Conservation (phyloP, 352 stramenopile species). For the Globisporangium cylindrosporum region DNA sequence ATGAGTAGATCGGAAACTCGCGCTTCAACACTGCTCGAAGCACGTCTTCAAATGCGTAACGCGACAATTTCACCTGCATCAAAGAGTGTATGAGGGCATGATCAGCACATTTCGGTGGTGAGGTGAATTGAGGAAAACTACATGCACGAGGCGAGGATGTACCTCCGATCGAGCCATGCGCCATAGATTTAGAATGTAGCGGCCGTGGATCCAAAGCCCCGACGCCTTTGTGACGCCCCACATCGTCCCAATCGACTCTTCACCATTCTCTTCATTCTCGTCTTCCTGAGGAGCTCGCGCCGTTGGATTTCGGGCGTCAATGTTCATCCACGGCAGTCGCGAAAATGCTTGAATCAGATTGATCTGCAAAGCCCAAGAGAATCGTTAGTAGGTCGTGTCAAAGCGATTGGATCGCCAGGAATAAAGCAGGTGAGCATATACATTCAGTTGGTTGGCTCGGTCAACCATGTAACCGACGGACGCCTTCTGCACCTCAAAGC, state of each 20-base stretch:
- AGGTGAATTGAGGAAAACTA: background rate
- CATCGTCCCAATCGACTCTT: slow-evolving; percentile 57
- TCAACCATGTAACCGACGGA: slow-evolving; percentile 80
- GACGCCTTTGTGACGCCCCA: slow-evolving; percentile 83
- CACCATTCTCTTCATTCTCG: slow-evolving; percentile 25
- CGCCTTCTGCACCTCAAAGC: slow-evolving; percentile 85
- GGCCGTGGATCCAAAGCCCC: slow-evolving; percentile 87
- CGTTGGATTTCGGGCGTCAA: slow-evolving; percentile 53
- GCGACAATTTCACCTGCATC: slow-evolving; percentile 72
- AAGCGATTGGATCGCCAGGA: background rate
- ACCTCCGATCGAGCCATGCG: slow-evolving; percentile 82
- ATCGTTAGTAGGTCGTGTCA: background rate
- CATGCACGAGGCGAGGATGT: background rate
- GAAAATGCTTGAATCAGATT: slow-evolving; percentile 71
- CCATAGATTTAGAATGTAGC: slow-evolving; percentile 93
- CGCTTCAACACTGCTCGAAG: slow-evolving; percentile 60
- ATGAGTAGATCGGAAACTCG: slow-evolving; percentile 59
- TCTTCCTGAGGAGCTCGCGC: slow-evolving; percentile 21
- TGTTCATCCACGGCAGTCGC: slow-evolving; percentile 43
- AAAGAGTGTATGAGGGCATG: background rate
- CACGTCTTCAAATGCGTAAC: slow-evolving; percentile 83
- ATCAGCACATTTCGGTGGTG: background rate
- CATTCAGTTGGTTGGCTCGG: slow-evolving; percentile 52
- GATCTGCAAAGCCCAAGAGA: slow-evolving; percentile 27
- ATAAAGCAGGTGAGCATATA: slow-evolving; percentile 11